Percentiles rank a stretch among this genome's conserved stretches.
These are phyloP conservation scores for Thymus quinquecostatus DNA, from an alignment of 257 asterid genomes.

Conservation along the genomic window DNA sequence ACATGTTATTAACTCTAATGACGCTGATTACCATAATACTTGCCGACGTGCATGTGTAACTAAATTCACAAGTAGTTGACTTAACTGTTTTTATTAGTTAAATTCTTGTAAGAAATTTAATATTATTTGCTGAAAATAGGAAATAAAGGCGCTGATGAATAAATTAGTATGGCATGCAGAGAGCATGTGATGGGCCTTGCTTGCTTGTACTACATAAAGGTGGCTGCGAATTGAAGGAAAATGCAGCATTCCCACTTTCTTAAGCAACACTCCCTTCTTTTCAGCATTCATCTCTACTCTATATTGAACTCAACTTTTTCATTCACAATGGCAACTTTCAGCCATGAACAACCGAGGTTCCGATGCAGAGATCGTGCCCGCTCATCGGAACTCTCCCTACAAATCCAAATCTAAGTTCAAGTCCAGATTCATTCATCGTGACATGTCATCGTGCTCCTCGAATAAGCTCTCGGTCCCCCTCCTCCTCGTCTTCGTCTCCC, in stretches of 20 bases:
- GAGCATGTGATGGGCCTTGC: background rate
- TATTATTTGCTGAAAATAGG: too few relatives aligned
- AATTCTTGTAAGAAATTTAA: too few relatives aligned
- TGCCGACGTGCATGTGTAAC: too few relatives aligned
- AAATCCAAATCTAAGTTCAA: background rate
- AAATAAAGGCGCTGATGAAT: too few relatives aligned
- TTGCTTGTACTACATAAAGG: background rate
- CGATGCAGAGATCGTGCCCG: conserved; percentile 33
- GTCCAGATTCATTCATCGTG: background rate
- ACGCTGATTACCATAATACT: too few relatives aligned
- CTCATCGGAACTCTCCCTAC: conserved; percentile 15
- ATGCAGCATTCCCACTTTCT: conserved; percentile 34
- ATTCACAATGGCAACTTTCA: conserved; percentile 25
- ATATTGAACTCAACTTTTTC: too few relatives aligned
- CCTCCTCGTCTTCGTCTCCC: conserved; percentile 38
- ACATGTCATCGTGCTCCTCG: conserved; percentile 27
- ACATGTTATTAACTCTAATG: too few relatives aligned
- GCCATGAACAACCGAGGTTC: conserved; percentile 38
- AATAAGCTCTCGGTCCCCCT: conserved; percentile 44
- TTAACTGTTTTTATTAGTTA: too few relatives aligned
- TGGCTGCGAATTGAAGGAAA: conserved; percentile 18
- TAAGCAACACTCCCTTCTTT: conserved; percentile 31
- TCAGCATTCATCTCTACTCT: background rate
- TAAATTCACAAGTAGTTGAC: too few relatives aligned
- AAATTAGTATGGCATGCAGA: background rate